These are phyloP conservation scores for Viridothelium virens DNA, from an alignment of 495 filamentous ascomycete genomes.

Conservation along the genomic window DNA sequence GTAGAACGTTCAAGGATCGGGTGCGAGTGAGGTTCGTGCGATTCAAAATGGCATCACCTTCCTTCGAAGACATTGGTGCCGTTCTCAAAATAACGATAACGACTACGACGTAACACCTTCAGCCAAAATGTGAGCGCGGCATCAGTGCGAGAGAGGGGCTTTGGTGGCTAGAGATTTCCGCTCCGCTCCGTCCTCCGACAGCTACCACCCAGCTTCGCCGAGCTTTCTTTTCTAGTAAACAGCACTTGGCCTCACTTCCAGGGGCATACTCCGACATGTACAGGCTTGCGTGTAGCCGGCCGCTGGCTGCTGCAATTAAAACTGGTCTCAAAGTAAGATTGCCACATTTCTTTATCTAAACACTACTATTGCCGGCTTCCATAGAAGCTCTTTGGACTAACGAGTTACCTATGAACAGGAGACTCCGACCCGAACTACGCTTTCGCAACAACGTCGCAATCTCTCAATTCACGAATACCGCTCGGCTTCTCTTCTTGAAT, in stretches of 20 bases:
- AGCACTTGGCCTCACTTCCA: not conserved
- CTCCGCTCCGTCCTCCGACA: not conserved
- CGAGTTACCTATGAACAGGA: constrained; percentile 33
- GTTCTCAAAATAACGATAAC: not conserved
- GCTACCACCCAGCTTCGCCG: too few relatives aligned
- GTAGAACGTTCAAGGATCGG: constrained; percentile 38
- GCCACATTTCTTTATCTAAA: constrained; percentile 24
- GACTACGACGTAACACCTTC: not conserved
- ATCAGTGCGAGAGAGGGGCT: not conserved
- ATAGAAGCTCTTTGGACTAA: constrained; percentile 27
- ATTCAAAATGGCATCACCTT: constrained; percentile 43
- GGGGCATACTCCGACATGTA: constrained; percentile 48
- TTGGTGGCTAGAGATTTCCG: not conserved
- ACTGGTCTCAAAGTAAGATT: constrained; percentile 30
- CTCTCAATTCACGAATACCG: constrained; percentile 97
- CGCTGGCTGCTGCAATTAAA: constrained; percentile 58
- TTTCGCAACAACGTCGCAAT: constrained; percentile 68
- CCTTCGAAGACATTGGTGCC: constrained; percentile 2
- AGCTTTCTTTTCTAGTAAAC: not conserved
- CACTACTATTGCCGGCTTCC: constrained; percentile 41
- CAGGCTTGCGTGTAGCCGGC: constrained; percentile 61
- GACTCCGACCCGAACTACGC: constrained; percentile 43
- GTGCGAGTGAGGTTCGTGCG: constrained; percentile 40
- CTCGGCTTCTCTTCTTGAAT: constrained; percentile 78
- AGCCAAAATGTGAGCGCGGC: not conserved